Percentiles rank a stretch among this genome's conserved stretches.
These are phyloP conservation scores for Fusarium ambrosium DNA, from an alignment of 2,329 filamentous ascomycete species.

Conservation along the genomic window DNA sequence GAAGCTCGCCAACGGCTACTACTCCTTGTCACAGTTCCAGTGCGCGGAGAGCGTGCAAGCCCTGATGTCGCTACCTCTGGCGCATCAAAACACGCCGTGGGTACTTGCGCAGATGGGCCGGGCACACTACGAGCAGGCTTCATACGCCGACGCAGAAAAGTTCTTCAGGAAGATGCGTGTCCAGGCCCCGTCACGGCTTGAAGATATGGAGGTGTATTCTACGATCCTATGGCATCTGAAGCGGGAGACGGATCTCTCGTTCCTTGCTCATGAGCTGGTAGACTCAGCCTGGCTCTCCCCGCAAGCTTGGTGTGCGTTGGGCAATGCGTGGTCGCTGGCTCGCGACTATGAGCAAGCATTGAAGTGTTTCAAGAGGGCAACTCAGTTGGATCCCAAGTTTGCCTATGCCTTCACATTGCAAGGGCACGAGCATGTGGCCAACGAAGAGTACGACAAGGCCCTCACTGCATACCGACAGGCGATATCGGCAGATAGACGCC, in stretches of 20 bases:
- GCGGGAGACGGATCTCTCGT: constrained; percentile 90
- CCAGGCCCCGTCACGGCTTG: constrained; percentile 83
- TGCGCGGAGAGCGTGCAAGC: constrained; percentile 82
- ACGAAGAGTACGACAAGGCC: constrained; percentile 97
- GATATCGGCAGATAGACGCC: constrained; percentile 86
- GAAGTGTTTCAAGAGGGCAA: constrained; percentile 93
- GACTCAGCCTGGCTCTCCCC: constrained; percentile 90
- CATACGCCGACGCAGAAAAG: constrained; percentile 88
- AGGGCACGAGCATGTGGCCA: constrained; percentile 94
- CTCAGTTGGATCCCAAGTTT: constrained; percentile 89
- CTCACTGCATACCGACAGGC: constrained; percentile 88
- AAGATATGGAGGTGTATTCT: constrained; percentile 98
- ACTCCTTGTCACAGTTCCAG: constrained; percentile 82
- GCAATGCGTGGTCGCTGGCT: constrained; percentile 93
- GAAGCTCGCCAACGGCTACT: constrained; percentile 85
- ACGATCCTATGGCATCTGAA: constrained; percentile 99
- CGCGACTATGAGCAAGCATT: constrained; percentile 95
- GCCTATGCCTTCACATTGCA: constrained; percentile 97
- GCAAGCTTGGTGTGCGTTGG: constrained; percentile 95
- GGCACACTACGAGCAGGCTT: constrained; percentile 90
- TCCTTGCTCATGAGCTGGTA: constrained; percentile 89
- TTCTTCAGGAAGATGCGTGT: constrained; percentile 85
- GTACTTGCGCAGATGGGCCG: constrained; percentile 91
- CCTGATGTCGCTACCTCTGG: constrained; percentile 77
- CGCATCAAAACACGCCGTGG: constrained; percentile 92